Evolutionary conservation across 192 early-diverging fungal species (phyloP).

Genomic region (Podila verticillata): DNA sequence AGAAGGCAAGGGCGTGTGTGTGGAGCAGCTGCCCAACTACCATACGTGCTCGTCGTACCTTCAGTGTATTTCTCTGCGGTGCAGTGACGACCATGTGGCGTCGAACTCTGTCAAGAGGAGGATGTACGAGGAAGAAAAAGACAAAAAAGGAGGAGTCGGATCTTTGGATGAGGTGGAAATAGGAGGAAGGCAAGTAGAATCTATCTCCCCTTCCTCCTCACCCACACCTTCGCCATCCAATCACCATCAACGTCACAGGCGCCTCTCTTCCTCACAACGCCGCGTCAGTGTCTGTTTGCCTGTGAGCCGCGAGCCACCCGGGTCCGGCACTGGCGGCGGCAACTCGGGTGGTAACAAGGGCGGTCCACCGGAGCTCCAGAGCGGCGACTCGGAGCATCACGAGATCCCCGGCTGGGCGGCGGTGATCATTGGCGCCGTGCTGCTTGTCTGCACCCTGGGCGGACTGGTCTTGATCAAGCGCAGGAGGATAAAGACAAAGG

Average conservation of each 20-base stretch:
- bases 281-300: constrained; percentile 16
- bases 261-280: not conserved
- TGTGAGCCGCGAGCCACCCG: not conserved
- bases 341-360: not conserved
- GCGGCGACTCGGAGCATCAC: not conserved
- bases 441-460: not conserved
- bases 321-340: not conserved
- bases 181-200: not conserved
- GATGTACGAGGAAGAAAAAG: not conserved
- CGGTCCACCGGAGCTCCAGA: not conserved
- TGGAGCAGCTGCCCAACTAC: constrained; percentile 25
- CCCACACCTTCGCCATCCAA: not conserved
- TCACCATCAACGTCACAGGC: not conserved
- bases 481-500: not conserved
- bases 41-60: constrained; percentile 26
- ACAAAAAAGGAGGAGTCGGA: not conserved
- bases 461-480: no score
- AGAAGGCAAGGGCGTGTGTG: constrained; percentile 8
- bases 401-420: not conserved
- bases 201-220: no score
- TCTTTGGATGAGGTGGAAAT: not conserved
- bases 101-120: not conserved
- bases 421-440: not conserved
- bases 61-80: constrained; percentile 25
- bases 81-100: not conserved